Conservation (phyloP, 257 asterid species). For the Cordia subcordata region DNA sequence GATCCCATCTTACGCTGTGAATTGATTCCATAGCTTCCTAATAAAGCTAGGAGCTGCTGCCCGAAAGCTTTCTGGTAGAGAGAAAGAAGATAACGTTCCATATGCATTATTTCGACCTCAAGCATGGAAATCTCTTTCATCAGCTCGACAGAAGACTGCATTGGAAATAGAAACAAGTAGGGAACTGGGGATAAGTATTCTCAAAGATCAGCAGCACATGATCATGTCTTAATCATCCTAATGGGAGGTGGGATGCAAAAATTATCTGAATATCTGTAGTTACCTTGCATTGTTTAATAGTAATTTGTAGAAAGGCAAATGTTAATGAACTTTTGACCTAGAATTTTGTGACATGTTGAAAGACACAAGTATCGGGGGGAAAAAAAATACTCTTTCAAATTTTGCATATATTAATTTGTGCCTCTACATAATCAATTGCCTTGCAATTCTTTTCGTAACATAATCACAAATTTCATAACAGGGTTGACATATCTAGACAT, state of each 20-base stretch:
- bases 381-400: not conserved
- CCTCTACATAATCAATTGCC: not conserved
- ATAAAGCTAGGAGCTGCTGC: conserved; percentile 34
- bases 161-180: conserved; percentile 3
- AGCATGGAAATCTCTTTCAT: conserved; percentile 65
- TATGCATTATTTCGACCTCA: conserved; percentile 59
- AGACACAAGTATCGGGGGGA: not conserved
- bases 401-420: not conserved
- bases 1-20: conserved; percentile 22
- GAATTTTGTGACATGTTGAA: not conserved
- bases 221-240: not conserved
- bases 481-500: no score
- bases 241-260: not conserved
- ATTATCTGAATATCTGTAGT: no score
- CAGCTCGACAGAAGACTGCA: conserved; percentile 65
- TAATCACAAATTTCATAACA: no score
- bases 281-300: not conserved
- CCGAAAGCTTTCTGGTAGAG: conserved; percentile 61
- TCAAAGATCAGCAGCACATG: no score
- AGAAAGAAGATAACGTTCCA: conserved; percentile 75
- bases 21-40: conserved; percentile 18
- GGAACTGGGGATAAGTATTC: not conserved
- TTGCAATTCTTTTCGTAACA: no score
- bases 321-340: not conserved
- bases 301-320: not conserved